These are phyloP conservation scores for Entomortierella lignicola DNA, from an alignment of 192 early-diverging fungal genomes.

Conservation along the genomic window DNA sequence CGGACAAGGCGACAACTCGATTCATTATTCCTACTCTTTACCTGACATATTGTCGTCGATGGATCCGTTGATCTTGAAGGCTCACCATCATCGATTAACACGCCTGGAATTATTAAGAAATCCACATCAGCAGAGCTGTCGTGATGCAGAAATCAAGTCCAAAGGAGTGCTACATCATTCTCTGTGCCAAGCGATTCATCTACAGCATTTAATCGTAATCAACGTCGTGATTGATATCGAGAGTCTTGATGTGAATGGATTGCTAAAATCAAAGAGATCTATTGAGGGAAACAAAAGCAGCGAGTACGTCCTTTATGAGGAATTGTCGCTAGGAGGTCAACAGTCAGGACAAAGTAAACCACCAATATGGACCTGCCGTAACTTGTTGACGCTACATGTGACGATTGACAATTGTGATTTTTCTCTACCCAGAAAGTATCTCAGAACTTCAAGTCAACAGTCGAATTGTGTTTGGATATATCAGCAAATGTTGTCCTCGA, in stretches of 20 bases:
- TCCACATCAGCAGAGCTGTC: not conserved
- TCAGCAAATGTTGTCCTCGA: conserved; percentile 9
- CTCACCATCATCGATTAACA: conserved; percentile 5
- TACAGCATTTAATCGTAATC: conserved; percentile 3
- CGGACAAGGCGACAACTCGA: no score
- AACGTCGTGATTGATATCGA: conserved; percentile 8
- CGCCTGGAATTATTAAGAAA: not conserved
- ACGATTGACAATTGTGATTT: not conserved
- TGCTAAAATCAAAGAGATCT: not conserved
- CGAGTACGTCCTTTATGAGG: no score
- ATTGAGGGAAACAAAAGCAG: not conserved
- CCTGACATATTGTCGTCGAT: no score
- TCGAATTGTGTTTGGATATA: conserved; percentile 12
- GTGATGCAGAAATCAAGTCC: not conserved
- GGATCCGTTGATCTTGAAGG: not conserved
- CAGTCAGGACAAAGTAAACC: not conserved
- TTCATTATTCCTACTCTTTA: not conserved
- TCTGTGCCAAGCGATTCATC: not conserved
- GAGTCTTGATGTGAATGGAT: conserved; percentile 2
- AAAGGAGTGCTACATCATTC: conserved; percentile 8
- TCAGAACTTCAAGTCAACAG: not conserved
- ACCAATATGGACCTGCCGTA: conserved; percentile 2
- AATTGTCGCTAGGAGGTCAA: not conserved
- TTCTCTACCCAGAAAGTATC: not conserved
- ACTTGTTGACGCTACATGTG: not conserved